Conservation (phyloP, 1,284 basidiomycete species). For the Inonotus obliquus region DNA sequence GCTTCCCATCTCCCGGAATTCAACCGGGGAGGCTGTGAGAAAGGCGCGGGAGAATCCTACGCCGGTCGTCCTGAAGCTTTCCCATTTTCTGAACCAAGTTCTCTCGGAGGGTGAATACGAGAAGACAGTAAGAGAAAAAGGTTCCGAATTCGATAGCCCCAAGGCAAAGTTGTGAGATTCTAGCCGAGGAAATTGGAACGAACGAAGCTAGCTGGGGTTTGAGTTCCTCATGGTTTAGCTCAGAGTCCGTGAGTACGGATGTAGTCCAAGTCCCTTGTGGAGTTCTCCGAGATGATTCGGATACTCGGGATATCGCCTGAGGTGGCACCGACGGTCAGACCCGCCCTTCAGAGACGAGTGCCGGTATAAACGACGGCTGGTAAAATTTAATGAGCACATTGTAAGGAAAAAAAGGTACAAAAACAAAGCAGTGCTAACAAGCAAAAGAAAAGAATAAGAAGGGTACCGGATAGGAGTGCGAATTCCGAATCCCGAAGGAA, state of each 20-base stretch:
- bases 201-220: background rate
- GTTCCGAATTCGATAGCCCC: background rate
- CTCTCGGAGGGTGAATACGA: background rate
- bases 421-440: background rate
- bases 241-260: background rate
- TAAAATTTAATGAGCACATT: background rate
- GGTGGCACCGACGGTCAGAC: too few species aligned
- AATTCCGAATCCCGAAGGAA: background rate
- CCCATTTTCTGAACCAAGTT: background rate
- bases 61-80: background rate
- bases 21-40: background rate
- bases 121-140: background rate
- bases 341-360: background rate
- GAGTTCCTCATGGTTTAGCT: background rate
- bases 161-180: background rate
- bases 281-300: too few species aligned
- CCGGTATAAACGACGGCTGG: background rate
- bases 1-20: background rate
- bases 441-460: background rate
- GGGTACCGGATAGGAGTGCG: background rate
- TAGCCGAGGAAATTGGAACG: background rate
- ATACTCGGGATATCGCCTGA: too few species aligned
- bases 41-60: background rate
- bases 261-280: background rate
- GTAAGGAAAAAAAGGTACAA: background rate